phyloP scores from a whole-genome alignment of 2,329 filamentous ascomycete genomes.

The Pseudogymnoascus sp. region DNA sequence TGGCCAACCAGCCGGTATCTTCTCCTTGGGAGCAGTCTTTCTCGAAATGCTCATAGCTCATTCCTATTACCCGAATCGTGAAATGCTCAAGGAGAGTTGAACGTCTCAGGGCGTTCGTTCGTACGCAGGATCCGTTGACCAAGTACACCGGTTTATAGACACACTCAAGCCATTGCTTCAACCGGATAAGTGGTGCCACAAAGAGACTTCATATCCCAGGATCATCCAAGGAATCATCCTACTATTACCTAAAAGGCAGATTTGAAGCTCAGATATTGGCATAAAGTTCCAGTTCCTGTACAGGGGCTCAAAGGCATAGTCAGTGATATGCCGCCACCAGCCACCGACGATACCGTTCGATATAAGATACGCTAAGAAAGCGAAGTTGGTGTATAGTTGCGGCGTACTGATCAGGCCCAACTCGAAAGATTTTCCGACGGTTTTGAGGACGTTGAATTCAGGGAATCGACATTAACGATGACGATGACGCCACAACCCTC shows the following conservation, averaged over 20 bases:
- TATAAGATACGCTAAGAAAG: constrained; percentile 12
- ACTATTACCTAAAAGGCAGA: constrained; percentile 10
- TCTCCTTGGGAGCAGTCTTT: constrained; percentile 13
- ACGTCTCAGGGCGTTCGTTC: neutral
- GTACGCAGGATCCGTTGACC: neutral
- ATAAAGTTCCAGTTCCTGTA: constrained; percentile 12
- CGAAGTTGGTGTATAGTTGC: constrained; percentile 11
- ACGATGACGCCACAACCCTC: too few relatives aligned
- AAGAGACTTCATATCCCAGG: constrained; percentile 9
- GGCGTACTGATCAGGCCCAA: neutral
- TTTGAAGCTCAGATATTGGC: constrained; percentile 14
- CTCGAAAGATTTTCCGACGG: constrained; percentile 8
- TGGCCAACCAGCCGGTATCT: constrained; percentile 9
- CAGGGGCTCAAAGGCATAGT: constrained; percentile 14
- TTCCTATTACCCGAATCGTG: neutral
- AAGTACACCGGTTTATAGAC: neutral
- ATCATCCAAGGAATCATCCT: neutral
- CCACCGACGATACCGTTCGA: constrained; percentile 9
- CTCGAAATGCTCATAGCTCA: constrained; percentile 12
- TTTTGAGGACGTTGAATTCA: constrained; percentile 9
- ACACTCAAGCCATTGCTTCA: neutral
- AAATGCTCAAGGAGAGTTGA: neutral
- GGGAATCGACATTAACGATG: too few relatives aligned
- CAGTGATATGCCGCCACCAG: constrained; percentile 10
- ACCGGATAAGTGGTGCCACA: neutral